Base-by-base conservation (phyloP, 2,329 filamentous ascomycete genomes). In the Ophiostoma perfectum region DNA sequence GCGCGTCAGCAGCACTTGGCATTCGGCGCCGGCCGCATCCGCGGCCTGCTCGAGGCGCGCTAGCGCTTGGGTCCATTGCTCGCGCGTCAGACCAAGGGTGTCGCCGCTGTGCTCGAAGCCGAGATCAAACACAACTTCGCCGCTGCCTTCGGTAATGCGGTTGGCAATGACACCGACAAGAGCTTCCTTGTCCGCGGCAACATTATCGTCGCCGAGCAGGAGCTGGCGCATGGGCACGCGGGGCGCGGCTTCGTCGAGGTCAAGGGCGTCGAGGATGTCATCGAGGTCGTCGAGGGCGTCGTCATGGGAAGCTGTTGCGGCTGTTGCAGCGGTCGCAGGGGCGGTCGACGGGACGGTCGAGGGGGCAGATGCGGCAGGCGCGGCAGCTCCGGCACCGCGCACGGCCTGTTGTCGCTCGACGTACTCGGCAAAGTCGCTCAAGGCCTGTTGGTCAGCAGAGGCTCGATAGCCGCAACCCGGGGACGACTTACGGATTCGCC, bases 371-470 rank as follows among this genome's bases (percentile, higher is more conserved):
- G 76, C 78, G 3, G 55, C 27, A 60, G 36, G 52, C 27, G 6
- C 18, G 11, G 18, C 52, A 18, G 55, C 47, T 80, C 76, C 1
- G 85, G 85, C 6, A 73, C 87, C 88, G 68, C 90, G 88, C 65
- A 89, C 79, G 14, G 88, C 88, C 78, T 98, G 95, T 77, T 98
- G 93, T 77, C 93, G 90, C 78, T 98, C 93, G 72, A 97, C 95
- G 75, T 97, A 98, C 75, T 99, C 95, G 78, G 93, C 93, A 77
- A 99, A 99, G 74, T 98, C 95, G 81, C 91, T 95, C 68, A 99
- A 84, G 12, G 94, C 93, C 84, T 85, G 49, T 2, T 4, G 2
- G 64, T 44, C 27, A 65, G 60, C 5, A 65, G 14, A 1, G 5
- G 42, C 38, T 8, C 14, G 27, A 38, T 11, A 64, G 36, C 8